Conservation (phyloP, 192 early-diverging fungal genomes). For the Coemansia sp. region DNA sequence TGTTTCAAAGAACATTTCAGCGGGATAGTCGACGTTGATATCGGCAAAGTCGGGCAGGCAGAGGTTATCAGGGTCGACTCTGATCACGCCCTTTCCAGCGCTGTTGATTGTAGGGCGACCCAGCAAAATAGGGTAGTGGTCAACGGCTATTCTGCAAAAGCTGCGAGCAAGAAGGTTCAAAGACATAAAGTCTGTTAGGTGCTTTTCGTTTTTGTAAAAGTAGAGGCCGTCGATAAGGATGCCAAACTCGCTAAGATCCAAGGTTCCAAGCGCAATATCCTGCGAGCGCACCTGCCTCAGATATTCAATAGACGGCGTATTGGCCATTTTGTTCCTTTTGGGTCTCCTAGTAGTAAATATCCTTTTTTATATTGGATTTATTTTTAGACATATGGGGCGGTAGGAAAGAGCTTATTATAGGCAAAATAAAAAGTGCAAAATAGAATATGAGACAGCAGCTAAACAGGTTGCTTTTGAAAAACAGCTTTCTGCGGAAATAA, state of each 20-base stretch:
- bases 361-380: too few relatives aligned
- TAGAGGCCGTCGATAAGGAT: slow-evolving; percentile 26
- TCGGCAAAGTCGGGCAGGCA: slow-evolving; percentile 43
- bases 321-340: background rate
- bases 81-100: slow-evolving; percentile 28
- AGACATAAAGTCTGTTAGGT: slow-evolving; percentile 31
- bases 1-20: slow-evolving; percentile 27
- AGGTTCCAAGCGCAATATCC: slow-evolving; percentile 34
- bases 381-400: too few relatives aligned
- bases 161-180: slow-evolving; percentile 25
- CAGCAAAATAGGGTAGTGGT: slow-evolving; percentile 45
- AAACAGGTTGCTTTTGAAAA: too few relatives aligned
- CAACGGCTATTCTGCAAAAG: slow-evolving; percentile 30
- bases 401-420: too few relatives aligned
- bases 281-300: slow-evolving; percentile 22
- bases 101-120: slow-evolving; percentile 28
- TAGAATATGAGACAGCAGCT: too few relatives aligned
- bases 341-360: too few relatives aligned
- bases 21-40: slow-evolving; percentile 22
- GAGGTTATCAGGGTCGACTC: slow-evolving; percentile 31
- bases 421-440: too few relatives aligned
- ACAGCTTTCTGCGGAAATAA: too few relatives aligned
- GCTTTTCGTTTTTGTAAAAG: slow-evolving; percentile 22
- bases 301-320: background rate
- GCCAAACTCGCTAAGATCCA: slow-evolving; percentile 40